Conservation (phyloP, 1,284 basidiomycete genomes). For the Volvariella surrecta region DNA sequence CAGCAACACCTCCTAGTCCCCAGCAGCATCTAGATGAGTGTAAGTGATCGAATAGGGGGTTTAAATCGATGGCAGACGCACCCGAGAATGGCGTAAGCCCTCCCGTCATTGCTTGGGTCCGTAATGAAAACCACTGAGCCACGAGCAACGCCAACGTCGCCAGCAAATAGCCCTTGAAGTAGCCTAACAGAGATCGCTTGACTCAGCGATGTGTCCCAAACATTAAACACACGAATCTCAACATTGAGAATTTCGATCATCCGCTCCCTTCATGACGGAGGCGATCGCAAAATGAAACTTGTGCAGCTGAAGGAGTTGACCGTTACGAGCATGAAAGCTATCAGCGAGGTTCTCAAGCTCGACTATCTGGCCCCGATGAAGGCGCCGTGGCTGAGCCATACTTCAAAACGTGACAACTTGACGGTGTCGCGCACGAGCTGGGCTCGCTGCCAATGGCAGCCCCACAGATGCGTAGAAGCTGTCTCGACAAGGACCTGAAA, state of each 20-base stretch:
- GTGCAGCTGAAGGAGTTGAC: too few relatives aligned
- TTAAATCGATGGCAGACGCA: conserved; percentile 19
- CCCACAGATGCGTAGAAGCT: not conserved
- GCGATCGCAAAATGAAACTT: too few relatives aligned
- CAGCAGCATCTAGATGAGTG: conserved; percentile 64
- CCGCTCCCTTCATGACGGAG: too few relatives aligned
- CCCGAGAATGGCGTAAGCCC: conserved; percentile 92
- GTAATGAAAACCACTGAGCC: conserved; percentile 87
- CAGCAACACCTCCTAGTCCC: conserved; percentile 92
- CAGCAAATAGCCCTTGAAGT: conserved; percentile 92
- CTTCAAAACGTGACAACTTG: conserved; percentile 8
- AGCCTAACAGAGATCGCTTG: conserved; percentile 88
- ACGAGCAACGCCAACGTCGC: conserved; percentile 88
- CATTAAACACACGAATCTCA: too few relatives aligned
- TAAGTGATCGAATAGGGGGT: conserved; percentile 6
- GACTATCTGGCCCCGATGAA: too few relatives aligned
- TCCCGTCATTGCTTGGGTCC: conserved; percentile 84
- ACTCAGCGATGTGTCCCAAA: conserved; percentile 80
- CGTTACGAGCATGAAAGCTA: too few relatives aligned
- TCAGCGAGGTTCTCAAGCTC: too few relatives aligned
- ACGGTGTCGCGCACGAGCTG: conserved; percentile 12
- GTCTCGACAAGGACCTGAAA: conserved; percentile 4
- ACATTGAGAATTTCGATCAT: too few relatives aligned
- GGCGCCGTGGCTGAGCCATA: not conserved
- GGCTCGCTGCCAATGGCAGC: conserved; percentile 9